Evolutionary conservation across 805 yeast genomes (phyloP), one percentile per base, ranked within the genome.

Genomic region (Lachancea sp.): DNA sequence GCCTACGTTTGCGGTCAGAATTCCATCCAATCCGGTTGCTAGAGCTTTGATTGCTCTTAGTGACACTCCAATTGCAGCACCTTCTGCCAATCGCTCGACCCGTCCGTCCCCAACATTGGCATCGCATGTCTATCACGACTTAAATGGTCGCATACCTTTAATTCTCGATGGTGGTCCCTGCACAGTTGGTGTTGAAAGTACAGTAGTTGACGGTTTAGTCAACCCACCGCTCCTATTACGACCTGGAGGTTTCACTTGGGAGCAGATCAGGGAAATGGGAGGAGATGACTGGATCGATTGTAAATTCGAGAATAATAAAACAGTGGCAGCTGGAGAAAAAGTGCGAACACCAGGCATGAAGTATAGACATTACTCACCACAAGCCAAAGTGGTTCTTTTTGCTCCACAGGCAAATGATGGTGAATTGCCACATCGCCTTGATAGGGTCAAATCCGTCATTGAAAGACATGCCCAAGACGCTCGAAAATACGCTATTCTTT

Each of bases 331-430:
- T 1, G 85, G 81, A 16, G 97, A 87, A 51, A 74, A 81, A 1
- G 95, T 85, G 0, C 75, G 85, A 54, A 93, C 99, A 0, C 99
- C 99, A 0, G 99, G 99, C 0, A 93, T 93, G 99, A 93, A 93
- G 60, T 93, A 93, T 62, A 81, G 85, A 54, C 99, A 93, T 63
- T 93, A 93, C 62, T 85, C 96, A 0, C 99, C 99, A 3, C 74
- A 75, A 1, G 96, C 97, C 0, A 79, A 75, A 47, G 98, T 93
- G 3, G 68, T 84, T 0, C 63, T 90, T 4, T 78, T 88, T 50
- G 64, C 70, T 19, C 73, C 78, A 20, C 69, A 78, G 39, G 71
- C 69, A 0, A 70, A 75, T 45, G 76, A 81, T 0, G 52, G 52
- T 20, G 27, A 32, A 1, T 30, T 42, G 5, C 48, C 46, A 1